Evolutionary conservation across 805 yeast genomes (phyloP).

Genomic region (Ogataea wickerhamii): DNA sequence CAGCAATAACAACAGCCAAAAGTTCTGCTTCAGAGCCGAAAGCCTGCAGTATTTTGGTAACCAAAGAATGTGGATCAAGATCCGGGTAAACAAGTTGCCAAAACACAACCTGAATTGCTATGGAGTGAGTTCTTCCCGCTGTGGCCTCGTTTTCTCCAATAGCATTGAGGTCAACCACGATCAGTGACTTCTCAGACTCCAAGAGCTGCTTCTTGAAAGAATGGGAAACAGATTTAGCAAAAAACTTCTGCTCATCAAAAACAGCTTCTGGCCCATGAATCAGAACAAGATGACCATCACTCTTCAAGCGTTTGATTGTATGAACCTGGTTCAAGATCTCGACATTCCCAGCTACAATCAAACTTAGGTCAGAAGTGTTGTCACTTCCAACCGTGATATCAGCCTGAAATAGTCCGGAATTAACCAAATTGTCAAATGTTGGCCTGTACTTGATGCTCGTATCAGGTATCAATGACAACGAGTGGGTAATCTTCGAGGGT

Average conservation of each 20-base stretch:
- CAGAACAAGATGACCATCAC: conserved; percentile 54
- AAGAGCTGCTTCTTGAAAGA: conserved; percentile 51
- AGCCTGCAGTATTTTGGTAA: conserved; percentile 74
- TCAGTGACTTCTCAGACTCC: conserved; percentile 48
- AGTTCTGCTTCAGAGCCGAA: conserved; percentile 80
- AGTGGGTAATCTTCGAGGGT: conserved; percentile 63
- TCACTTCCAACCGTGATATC: conserved; percentile 41
- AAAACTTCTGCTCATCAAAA: conserved; percentile 42
- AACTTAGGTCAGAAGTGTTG: conserved; percentile 55
- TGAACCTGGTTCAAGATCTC: conserved; percentile 55
- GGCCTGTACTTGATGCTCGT: conserved; percentile 54
- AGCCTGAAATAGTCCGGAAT: conserved; percentile 74
- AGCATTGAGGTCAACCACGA: conserved; percentile 57
- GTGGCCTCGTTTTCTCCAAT: conserved; percentile 69
- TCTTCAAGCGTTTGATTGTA: conserved; percentile 55
- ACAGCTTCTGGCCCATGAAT: conserved; percentile 33
- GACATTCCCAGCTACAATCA: conserved; percentile 61
- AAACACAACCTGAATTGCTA: conserved; percentile 76
- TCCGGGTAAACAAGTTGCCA: conserved; percentile 70
- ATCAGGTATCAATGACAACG: conserved; percentile 60
- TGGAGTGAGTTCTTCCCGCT: conserved; percentile 67
- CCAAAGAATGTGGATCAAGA: conserved; percentile 56
- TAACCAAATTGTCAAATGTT: conserved; percentile 65
- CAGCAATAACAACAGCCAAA: conserved; percentile 66
- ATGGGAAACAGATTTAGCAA: conserved; percentile 50